Conservation (phyloP, 2,329 filamentous ascomycete species). For the Monosporascus cannonballus region DNA sequence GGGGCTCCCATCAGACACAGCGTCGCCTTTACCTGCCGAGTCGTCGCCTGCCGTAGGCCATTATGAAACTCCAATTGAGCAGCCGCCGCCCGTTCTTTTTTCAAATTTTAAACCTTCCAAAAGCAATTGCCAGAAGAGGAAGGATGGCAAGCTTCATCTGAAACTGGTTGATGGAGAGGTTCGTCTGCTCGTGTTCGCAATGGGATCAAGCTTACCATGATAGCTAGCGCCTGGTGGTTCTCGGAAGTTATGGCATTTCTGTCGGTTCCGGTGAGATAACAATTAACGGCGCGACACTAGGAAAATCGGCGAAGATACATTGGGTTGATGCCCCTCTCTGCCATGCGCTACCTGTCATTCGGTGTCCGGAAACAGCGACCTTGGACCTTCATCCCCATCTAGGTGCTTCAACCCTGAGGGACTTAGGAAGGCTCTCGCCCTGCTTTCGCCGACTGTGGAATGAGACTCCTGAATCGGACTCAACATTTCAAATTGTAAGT, state of each 20-base stretch:
- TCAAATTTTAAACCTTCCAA: conserved; percentile 23
- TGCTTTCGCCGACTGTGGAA: conserved; percentile 64
- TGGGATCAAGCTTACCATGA: conserved; percentile 10
- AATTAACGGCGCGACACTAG: conserved; percentile 59
- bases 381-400: conserved; percentile 53
- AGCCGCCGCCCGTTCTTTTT: conserved; percentile 12
- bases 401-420: conserved; percentile 40
- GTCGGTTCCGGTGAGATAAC: conserved; percentile 57
- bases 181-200: conserved; percentile 1
- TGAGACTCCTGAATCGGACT: conserved; percentile 22
- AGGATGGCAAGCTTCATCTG: conserved; percentile 16
- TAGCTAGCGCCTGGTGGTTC: conserved; percentile 50
- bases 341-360: conserved; percentile 63
- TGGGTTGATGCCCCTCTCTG: conserved; percentile 63
- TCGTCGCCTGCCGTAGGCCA: conserved; percentile 5
- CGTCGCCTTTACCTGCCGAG: conserved; percentile 1
- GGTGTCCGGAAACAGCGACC: conserved; percentile 41
- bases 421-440: conserved; percentile 56
- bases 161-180: conserved; percentile 25
- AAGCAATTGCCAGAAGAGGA: conserved; percentile 16
- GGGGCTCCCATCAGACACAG: background rate
- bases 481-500: background rate
- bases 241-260: conserved; percentile 63
- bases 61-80: conserved; percentile 2
- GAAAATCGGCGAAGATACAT: conserved; percentile 37